Evolutionary conservation across 1,284 basidiomycete genomes (phyloP).

Genomic region (Butyriboletus appendiculatus): DNA sequence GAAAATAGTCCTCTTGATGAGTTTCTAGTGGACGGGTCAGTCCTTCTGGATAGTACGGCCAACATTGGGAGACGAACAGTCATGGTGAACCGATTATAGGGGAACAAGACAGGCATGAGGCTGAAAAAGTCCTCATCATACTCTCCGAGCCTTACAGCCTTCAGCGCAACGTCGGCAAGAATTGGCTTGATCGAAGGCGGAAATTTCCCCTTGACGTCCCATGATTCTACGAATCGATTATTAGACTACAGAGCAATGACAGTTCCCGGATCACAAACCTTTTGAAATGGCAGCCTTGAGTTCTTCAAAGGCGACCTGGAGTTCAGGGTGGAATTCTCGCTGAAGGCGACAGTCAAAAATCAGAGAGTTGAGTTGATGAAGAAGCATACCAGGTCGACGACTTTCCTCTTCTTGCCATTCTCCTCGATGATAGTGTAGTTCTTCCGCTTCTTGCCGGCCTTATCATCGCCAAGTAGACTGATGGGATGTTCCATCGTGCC

Average conservation of each 20-base stretch:
- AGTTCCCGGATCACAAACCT: constrained; percentile 38
- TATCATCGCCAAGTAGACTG: constrained; percentile 35
- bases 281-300: constrained; percentile 63
- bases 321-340: constrained; percentile 67
- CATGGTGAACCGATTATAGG: constrained; percentile 93
- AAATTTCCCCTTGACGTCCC: constrained; percentile 86
- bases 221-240: constrained; percentile 47
- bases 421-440: constrained; percentile 49
- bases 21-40: constrained; percentile 53
- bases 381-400: constrained; percentile 59
- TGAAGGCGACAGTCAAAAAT: constrained; percentile 11
- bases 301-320: constrained; percentile 63
- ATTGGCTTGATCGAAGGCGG: constrained; percentile 78
- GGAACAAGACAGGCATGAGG: constrained; percentile 84
- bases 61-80: constrained; percentile 46
- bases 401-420: constrained; percentile 66
- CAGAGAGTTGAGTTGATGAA: not conserved
- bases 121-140: constrained; percentile 93
- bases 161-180: constrained; percentile 70
- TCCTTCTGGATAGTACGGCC: not conserved
- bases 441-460: constrained; percentile 50
- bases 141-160: constrained; percentile 82
- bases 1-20: constrained; percentile 81
- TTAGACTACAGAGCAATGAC: not conserved
- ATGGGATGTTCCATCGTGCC: constrained; percentile 60